These are phyloP conservation scores for Yamadazyma oceani DNA, from an alignment of 1,139 yeast genomes.

Conservation along the genomic window DNA sequence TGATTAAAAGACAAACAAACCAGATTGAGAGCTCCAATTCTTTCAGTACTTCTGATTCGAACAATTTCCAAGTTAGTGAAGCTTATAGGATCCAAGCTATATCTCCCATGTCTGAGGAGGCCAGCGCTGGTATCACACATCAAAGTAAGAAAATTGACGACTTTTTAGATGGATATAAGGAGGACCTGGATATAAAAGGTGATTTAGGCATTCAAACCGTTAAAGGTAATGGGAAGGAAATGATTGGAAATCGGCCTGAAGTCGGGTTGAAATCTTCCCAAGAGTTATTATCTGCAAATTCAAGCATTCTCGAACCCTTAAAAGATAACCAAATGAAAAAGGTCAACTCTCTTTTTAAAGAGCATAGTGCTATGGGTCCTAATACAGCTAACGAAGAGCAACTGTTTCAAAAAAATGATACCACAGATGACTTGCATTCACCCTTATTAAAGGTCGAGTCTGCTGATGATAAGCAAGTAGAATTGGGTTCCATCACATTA, in stretches of 20 bases:
- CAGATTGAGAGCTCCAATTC: background rate
- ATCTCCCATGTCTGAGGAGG: conserved; percentile 10
- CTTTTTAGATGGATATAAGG: too few species aligned
- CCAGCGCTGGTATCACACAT: background rate
- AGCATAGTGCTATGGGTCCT: conserved; percentile 10
- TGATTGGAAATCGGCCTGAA: background rate
- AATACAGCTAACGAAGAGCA: conserved; percentile 4
- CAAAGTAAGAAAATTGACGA: background rate
- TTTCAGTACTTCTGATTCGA: background rate
- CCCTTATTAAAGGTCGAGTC: background rate
- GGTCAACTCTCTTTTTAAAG: conserved; percentile 12
- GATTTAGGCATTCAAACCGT: too few species aligned
- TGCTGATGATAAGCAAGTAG: background rate
- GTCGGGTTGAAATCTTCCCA: too few species aligned
- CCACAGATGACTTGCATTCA: background rate
- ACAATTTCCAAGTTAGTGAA: background rate
- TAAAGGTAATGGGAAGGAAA: too few species aligned
- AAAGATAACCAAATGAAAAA: conserved; percentile 9
- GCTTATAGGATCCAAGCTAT: conserved; percentile 7
- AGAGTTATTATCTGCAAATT: background rate
- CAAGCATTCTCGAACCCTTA: conserved; percentile 15
- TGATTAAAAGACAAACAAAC: conserved; percentile 9
- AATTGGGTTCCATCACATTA: background rate
- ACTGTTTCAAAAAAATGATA: too few species aligned
- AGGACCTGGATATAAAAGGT: too few species aligned